Conservation (phyloP, 257 asterid genomes). For the Solanum neorickii region DNA sequence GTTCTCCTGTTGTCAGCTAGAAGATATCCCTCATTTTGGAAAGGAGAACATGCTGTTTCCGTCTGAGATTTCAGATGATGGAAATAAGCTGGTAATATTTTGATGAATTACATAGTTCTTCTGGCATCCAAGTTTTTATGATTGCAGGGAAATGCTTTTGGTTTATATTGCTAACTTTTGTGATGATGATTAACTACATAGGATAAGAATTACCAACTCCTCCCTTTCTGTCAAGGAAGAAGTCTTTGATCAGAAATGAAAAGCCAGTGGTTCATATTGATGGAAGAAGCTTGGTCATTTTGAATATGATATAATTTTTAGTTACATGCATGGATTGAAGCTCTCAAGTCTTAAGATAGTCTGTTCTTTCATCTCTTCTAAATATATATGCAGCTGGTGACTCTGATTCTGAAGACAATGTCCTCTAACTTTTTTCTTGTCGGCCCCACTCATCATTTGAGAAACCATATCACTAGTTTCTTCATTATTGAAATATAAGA, state of each 20-base stretch:
- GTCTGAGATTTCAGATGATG: slow-evolving; percentile 34
- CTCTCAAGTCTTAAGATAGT: background rate
- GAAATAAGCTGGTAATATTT: slow-evolving; percentile 29
- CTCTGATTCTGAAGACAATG: background rate
- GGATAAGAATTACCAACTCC: background rate
- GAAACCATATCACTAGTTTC: background rate
- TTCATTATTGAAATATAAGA: background rate
- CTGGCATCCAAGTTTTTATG: background rate
- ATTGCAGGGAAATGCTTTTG: background rate
- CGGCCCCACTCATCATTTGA: background rate
- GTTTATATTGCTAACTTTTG: background rate
- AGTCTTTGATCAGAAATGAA: background rate
- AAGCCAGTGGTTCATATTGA: background rate
- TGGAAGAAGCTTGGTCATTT: background rate
- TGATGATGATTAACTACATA: background rate
- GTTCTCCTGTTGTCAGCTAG: slow-evolving; percentile 24
- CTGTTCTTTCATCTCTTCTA: background rate
- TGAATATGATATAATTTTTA: background rate
- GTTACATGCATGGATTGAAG: background rate
- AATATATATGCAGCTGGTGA: background rate
- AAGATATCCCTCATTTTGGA: slow-evolving; percentile 21
- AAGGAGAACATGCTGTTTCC: slow-evolving; percentile 22
- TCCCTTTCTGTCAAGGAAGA: background rate
- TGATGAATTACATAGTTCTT: background rate
- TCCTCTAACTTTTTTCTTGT: background rate